Evolutionary conservation across 2,329 filamentous ascomycete genomes (phyloP).

Genomic region (Mycosphaerella arachidis): DNA sequence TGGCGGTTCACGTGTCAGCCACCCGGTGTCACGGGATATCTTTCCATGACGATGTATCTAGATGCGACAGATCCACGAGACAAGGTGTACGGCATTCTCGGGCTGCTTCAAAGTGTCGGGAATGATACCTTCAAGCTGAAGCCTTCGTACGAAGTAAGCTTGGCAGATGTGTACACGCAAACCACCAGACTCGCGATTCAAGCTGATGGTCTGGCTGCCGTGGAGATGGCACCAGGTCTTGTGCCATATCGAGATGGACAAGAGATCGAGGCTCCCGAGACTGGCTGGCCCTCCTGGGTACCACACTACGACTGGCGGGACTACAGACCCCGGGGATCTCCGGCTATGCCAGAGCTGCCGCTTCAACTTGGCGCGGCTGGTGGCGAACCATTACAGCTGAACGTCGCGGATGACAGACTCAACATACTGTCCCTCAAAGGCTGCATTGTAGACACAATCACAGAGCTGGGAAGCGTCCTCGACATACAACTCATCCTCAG

Average conservation of each 20-base stretch:
- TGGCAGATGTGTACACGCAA: conserved; percentile 2
- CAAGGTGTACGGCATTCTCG: conserved; percentile 14
- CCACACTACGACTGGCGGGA: conserved; percentile 5
- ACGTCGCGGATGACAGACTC: not conserved
- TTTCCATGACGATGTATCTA: not conserved
- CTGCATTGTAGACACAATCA: not conserved
- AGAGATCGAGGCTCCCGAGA: not conserved
- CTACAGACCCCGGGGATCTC: not conserved
- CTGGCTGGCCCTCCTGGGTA: conserved; percentile 7
- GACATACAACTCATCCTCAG: not conserved
- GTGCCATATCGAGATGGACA: not conserved
- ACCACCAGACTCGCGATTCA: conserved; percentile 3
- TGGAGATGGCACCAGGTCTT: not conserved
- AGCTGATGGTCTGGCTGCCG: not conserved
- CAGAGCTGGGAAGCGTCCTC: not conserved
- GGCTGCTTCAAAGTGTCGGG: not conserved
- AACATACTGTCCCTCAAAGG: not conserved
- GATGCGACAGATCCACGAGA: conserved; percentile 1
- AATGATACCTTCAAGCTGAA: not conserved
- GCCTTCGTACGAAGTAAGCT: not conserved
- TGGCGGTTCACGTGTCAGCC: conserved; percentile 1
- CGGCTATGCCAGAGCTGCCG: not conserved
- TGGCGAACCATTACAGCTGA: not conserved
- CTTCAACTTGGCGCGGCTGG: not conserved
- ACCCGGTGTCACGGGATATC: not conserved